A percentile compares a stretch with the other conserved stretches of the same genome.
Conservation (phyloP, 257 asterid genomes). For the Capsicum rhomboideum region DNA sequence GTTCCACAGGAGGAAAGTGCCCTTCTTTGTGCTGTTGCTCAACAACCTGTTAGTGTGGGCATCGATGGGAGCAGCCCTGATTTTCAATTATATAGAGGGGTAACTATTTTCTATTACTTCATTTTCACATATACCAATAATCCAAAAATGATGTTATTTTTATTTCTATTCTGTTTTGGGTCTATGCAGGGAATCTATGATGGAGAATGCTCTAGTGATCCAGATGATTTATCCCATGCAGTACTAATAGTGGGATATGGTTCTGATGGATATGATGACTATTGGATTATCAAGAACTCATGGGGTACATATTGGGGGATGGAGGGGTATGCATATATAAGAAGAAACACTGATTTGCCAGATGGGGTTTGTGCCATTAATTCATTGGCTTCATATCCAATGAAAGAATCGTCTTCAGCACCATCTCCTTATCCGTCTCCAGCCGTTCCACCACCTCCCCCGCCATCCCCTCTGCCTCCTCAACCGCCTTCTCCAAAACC, state of each 20-base stretch:
- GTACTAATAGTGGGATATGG: slow-evolving; percentile 26
- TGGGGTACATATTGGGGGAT: slow-evolving; percentile 27
- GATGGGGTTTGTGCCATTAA: slow-evolving; percentile 29
- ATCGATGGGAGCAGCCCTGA: slow-evolving; percentile 20
- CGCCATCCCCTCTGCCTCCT: slow-evolving; percentile 3
- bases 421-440: slow-evolving; percentile 13
- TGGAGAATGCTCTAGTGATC: slow-evolving; percentile 23
- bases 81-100: slow-evolving; percentile 30
- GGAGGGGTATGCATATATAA: slow-evolving; percentile 14
- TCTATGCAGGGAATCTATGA: slow-evolving; percentile 21
- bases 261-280: slow-evolving; percentile 11
- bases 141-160: slow-evolving; percentile 7
- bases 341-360: slow-evolving; percentile 9
- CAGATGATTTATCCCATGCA: slow-evolving; percentile 16
- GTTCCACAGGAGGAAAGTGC: slow-evolving; percentile 19
- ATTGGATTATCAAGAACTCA: slow-evolving; percentile 28
- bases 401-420: background rate
- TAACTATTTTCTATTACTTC: background rate
- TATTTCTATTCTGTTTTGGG: slow-evolving; percentile 12
- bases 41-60: slow-evolving; percentile 30
- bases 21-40: slow-evolving; percentile 24
- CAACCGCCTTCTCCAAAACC: slow-evolving; percentile 7
- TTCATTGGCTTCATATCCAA: slow-evolving; percentile 26
- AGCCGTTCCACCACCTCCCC: slow-evolving; percentile 6
- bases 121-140: background rate